phyloP scores from a whole-genome alignment of 2,329 filamentous ascomycete genomes.

The Fusarium citri region DNA sequence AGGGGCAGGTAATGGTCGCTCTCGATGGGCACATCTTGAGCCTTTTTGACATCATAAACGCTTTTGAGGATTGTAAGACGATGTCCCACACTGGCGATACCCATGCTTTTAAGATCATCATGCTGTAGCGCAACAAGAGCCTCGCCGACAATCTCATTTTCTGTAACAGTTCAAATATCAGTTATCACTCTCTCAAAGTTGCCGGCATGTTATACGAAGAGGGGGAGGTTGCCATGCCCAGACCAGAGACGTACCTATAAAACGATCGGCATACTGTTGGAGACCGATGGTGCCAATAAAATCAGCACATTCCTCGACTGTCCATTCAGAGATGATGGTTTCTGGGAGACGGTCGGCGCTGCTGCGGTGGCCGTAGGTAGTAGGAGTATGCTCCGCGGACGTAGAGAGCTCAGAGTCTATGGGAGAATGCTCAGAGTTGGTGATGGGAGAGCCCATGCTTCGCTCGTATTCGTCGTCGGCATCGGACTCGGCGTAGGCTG shows the following conservation, averaged over 20 bases:
- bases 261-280: conserved; percentile 83
- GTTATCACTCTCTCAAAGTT: conserved; percentile 1
- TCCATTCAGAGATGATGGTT: conserved; percentile 83
- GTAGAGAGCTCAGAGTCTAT: conserved; percentile 79
- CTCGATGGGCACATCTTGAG: conserved; percentile 90
- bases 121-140: conserved; percentile 89
- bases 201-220: background rate
- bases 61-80: conserved; percentile 94
- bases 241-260: conserved; percentile 74
- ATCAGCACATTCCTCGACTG: conserved; percentile 87
- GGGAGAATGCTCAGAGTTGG: conserved; percentile 76
- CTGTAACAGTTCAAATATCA: conserved; percentile 59
- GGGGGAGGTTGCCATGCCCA: background rate
- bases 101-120: conserved; percentile 95
- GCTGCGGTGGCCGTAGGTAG: conserved; percentile 76
- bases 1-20: conserved; percentile 93
- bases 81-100: conserved; percentile 91
- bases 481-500: conserved; percentile 81
- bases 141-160: conserved; percentile 94
- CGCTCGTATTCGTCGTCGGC: conserved; percentile 87
- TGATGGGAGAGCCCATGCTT: conserved; percentile 74
- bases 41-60: conserved; percentile 95
- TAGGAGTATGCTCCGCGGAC: conserved; percentile 79
- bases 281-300: conserved; percentile 85
- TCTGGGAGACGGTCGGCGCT: conserved; percentile 76